phyloP scores from a whole-genome alignment of 345 rosid genomes.

The Angophora floribunda region DNA sequence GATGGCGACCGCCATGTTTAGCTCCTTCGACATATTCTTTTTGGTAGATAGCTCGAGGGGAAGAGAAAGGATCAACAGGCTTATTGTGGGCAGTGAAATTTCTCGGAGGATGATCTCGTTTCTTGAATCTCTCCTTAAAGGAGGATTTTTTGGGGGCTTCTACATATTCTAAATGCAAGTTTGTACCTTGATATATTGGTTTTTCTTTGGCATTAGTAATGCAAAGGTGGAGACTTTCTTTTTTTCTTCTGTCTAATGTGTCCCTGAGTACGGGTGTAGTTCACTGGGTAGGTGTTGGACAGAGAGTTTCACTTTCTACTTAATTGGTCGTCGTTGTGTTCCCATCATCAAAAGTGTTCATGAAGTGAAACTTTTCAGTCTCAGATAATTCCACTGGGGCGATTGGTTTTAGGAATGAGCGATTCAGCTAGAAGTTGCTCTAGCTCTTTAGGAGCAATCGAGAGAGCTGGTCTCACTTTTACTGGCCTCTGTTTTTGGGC shows the following conservation, averaged over 20 bases:
- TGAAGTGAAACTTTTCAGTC: not conserved
- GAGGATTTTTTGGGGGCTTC: not conserved
- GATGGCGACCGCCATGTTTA: slow-evolving; percentile 6
- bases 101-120: not conserved
- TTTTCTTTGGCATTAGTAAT: not conserved
- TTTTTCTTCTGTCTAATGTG: not conserved
- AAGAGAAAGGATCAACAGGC: not conserved
- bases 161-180: not conserved
- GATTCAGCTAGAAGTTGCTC: not conserved
- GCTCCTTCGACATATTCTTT: not conserved
- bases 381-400: not conserved
- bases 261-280: not conserved
- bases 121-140: not conserved
- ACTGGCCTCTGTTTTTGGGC: not conserved
- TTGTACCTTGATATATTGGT: not conserved
- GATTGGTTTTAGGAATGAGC: not conserved
- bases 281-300: not conserved
- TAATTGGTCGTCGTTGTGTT: not conserved
- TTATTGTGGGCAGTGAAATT: not conserved
- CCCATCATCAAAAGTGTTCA: not conserved
- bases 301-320: not conserved
- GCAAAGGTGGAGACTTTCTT: not conserved
- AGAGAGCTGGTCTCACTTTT: not conserved
- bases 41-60: not conserved
- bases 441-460: not conserved